These are phyloP conservation scores for Clavispora santaluciae DNA, from an alignment of 805 yeast species.

Conservation along the genomic window DNA sequence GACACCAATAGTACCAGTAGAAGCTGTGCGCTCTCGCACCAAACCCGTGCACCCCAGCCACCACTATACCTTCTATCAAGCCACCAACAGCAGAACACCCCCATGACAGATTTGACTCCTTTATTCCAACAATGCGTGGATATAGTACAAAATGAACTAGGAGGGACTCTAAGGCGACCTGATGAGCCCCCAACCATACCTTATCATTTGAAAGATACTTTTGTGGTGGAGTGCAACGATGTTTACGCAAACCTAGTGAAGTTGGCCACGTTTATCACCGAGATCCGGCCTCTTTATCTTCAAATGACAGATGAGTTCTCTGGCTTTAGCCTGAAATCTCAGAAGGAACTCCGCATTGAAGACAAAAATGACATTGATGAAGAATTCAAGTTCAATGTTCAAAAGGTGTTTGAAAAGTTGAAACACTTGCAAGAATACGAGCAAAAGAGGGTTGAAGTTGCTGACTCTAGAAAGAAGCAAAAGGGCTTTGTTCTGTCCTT, in stretches of 20 bases:
- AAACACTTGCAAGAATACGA: conserved; percentile 51
- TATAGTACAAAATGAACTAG: conserved; percentile 36
- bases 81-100: not conserved
- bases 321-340: conserved; percentile 1
- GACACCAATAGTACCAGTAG: no score
- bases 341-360: conserved; percentile 29
- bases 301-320: conserved; percentile 17
- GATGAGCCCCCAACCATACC: conserved; percentile 3
- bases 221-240: conserved; percentile 35
- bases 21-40: not conserved
- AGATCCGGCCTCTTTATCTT: conserved; percentile 32
- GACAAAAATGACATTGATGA: conserved; percentile 56
- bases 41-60: conserved; percentile 4
- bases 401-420: conserved; percentile 47
- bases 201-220: conserved; percentile 30
- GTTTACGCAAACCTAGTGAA: conserved; percentile 28
- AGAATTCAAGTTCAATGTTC: conserved; percentile 48
- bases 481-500: conserved; percentile 16
- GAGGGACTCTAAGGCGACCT: conserved; percentile 4
- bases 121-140: conserved; percentile 43
- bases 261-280: conserved; percentile 28
- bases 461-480: conserved; percentile 10
- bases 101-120: conserved; percentile 47
- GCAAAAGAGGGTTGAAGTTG: conserved; percentile 31
- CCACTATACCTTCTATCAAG: not conserved